Conservation (phyloP, 257 asterid species). For the Przewalskia tangutica region DNA sequence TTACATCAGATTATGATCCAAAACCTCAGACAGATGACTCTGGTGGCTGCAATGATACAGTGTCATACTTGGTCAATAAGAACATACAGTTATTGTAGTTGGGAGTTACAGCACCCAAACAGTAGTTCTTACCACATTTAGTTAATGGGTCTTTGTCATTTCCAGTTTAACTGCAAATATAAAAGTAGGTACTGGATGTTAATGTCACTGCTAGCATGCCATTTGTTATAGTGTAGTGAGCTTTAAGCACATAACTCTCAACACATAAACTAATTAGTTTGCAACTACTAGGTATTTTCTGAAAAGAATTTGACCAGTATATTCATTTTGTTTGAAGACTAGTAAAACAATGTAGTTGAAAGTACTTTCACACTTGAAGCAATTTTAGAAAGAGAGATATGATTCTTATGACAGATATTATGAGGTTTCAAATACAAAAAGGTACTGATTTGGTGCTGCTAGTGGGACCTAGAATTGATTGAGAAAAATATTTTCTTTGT, state of each 20-base stretch:
- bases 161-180: neutral
- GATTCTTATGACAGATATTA: neutral
- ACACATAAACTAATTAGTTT: neutral
- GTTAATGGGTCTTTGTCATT: neutral
- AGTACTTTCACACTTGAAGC: neutral
- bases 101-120: neutral
- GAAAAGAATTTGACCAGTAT: neutral
- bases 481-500: neutral
- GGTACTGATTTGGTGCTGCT: neutral
- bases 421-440: neutral
- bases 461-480: neutral
- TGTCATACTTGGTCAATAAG: neutral
- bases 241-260: neutral
- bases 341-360: neutral
- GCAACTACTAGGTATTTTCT: neutral
- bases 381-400: neutral
- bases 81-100: neutral
- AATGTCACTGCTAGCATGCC: neutral
- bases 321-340: neutral
- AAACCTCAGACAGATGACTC: neutral
- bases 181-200: neutral
- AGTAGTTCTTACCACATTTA: neutral
- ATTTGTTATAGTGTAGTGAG: neutral
- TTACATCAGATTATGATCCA: neutral
- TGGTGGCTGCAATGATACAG: neutral